A percentile compares a stretch with the other conserved stretches of the same genome.
These are phyloP conservation scores for Botryosphaeria dothidea DNA, from an alignment of 2,329 filamentous ascomycete genomes.

Conservation along the genomic window DNA sequence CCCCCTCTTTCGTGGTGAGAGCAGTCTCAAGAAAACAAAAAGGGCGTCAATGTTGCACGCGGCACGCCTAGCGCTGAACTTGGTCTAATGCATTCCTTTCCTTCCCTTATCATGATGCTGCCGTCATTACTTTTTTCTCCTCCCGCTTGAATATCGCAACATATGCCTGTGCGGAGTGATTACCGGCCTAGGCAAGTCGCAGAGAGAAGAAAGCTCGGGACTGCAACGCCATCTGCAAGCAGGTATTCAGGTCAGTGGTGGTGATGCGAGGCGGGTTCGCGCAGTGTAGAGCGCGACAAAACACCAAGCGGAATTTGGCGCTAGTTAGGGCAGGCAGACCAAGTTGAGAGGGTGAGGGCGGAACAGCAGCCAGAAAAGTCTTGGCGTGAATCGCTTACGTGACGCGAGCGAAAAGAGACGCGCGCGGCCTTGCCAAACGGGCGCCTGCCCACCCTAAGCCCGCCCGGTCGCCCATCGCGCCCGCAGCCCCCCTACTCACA, in stretches of 20 bases:
- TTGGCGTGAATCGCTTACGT: slow-evolving; percentile 14
- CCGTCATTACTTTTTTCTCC: slow-evolving; percentile 9
- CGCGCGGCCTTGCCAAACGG: slow-evolving; percentile 3
- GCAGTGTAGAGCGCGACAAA: neutral
- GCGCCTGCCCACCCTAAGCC: slow-evolving; percentile 4
- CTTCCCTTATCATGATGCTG: neutral
- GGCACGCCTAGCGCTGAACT: neutral
- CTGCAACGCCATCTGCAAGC: neutral
- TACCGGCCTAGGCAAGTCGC: neutral
- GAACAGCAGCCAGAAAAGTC: neutral
- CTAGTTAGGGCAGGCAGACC: neutral
- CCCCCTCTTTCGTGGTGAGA: neutral
- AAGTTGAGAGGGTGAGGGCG: neutral
- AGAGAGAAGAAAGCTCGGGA: neutral
- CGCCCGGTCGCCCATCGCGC: neutral
- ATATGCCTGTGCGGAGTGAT: neutral
- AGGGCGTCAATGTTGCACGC: neutral
- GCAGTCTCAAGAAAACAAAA: neutral
- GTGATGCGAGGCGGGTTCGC: too few relatives aligned
- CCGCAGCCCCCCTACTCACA: slow-evolving; percentile 9
- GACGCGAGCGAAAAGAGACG: neutral
- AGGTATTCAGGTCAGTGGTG: too few relatives aligned
- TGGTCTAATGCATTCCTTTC: slow-evolving; percentile 2
- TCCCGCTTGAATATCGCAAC: neutral
- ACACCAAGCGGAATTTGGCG: neutral